Evolutionary conservation across 805 yeast species (phyloP).

Genomic region (Candida alai): DNA sequence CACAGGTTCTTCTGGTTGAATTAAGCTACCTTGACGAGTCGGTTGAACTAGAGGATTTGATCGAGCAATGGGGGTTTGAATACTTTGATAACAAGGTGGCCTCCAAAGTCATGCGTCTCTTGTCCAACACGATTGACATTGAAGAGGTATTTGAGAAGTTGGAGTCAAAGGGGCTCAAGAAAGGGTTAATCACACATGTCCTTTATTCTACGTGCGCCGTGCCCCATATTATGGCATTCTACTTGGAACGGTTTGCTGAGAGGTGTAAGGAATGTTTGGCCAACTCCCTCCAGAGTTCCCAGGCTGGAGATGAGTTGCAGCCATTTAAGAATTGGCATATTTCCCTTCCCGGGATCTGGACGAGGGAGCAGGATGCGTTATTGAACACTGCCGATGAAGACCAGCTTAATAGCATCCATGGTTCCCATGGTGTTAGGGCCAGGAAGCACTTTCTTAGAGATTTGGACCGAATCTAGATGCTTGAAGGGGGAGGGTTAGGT

Average conservation of each 20-base stretch:
- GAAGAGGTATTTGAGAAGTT: constrained; percentile 7
- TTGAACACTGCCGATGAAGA: constrained; percentile 6
- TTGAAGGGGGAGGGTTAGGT: too few relatives aligned
- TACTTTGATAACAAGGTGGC: constrained; percentile 1
- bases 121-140: constrained; percentile 3
- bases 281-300: too few relatives aligned
- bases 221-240: constrained; percentile 7
- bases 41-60: constrained; percentile 6
- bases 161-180: constrained; percentile 16
- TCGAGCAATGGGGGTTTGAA: constrained; percentile 2
- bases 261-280: too few relatives aligned
- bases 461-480: too few relatives aligned
- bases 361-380: constrained; percentile 10
- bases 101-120: background rate
- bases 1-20: constrained; percentile 1
- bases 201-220: constrained; percentile 15
- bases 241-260: constrained; percentile 6
- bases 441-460: constrained; percentile 2
- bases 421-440: background rate
- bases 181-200: constrained; percentile 16
- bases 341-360: too few relatives aligned
- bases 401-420: constrained; percentile 1
- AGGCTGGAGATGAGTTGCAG: too few relatives aligned
- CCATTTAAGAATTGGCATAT: too few relatives aligned
- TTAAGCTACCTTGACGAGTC: constrained; percentile 8